Conservation (phyloP, 805 yeast genomes). For the Saccharomycopsis oosterbeekiorum region DNA sequence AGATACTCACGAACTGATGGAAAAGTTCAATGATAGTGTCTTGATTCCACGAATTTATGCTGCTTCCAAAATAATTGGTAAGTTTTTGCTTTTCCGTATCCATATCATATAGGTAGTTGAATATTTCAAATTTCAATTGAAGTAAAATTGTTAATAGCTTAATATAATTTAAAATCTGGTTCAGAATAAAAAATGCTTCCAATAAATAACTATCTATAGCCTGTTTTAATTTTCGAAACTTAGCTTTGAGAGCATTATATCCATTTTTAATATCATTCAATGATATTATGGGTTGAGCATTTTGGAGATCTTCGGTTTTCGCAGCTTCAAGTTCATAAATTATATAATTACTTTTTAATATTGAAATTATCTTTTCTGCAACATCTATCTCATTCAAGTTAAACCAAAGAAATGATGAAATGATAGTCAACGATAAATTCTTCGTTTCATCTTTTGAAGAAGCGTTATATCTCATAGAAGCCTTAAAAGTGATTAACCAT, state of each 20-base stretch:
- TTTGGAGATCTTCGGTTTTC: neutral
- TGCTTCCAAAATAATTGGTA: neutral
- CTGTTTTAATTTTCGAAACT: conserved; percentile 2
- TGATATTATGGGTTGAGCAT: neutral
- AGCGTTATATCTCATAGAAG: neutral
- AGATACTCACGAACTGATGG: neutral
- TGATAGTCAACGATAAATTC: neutral
- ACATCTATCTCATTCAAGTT: neutral
- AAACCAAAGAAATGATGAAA: conserved; percentile 6
- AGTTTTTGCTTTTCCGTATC: neutral
- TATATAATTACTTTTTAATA: neutral
- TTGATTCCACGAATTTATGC: neutral
- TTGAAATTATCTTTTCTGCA: conserved; percentile 1
- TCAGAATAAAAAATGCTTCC: conserved; percentile 7
- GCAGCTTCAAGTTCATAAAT: neutral
- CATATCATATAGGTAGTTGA: neutral
- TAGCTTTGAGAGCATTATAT: neutral
- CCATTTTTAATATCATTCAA: neutral
- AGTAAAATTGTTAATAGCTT: conserved; percentile 5
- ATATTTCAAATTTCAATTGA: conserved; percentile 4
- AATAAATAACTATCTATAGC: conserved; percentile 6
- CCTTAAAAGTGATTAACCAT: conserved; percentile 14
- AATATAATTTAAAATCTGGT: conserved; percentile 2
- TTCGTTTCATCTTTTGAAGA: neutral
- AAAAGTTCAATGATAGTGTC: neutral